Base-by-base conservation (phyloP, 257 asterid genomes). In the Pogostemon cablin region DNA sequence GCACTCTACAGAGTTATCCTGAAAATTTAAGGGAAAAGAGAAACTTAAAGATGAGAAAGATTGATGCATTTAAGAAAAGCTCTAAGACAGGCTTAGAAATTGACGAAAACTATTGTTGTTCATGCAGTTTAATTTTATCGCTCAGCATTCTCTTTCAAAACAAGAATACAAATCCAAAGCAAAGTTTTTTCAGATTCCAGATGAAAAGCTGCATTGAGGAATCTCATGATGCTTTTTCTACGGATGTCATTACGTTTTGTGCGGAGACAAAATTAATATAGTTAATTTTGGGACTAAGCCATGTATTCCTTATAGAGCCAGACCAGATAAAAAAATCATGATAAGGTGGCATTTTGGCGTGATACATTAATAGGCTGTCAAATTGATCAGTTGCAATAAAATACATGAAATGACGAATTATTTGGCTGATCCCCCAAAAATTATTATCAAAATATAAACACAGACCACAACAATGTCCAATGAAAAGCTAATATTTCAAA, bases 1-100 rank as follows among this genome's bases (percentile, higher is more conserved):
- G 88, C 96, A 87, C 84, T 93, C 99, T 57, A 78, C 82, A 73
- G 90, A 72, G 82, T 93, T 93, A 73, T 93, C 99, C 99, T 93
- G 92, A 60, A 58, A 72, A 76, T 58, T 25, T 38, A 54, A 73
- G 56, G 56, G 43, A 66, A 64, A 80, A 60, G 48, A 80, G 47
- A 58, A 49, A 73, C 58, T 54, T 68, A 72, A 69, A 59, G 65
- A 67, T 60, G 72, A 69, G 60, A 65, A 54, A 15, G 44, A 55
- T 59, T 62, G 64, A 53, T 35, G 38, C 71, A 43, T 25, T 25
- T 17, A 37, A 72, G 73, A 66, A 48, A 72, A 69, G 48, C 59
- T 34, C 55, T 32, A 54, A 71, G 63, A 34, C 34, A 42, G 56
- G 34, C 44, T 67, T 38, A 43, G 44, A 3, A 68, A n/a, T 41